Base-by-base conservation (phyloP, 169 alveolate species). In the Plasmodium ovale region DNA sequence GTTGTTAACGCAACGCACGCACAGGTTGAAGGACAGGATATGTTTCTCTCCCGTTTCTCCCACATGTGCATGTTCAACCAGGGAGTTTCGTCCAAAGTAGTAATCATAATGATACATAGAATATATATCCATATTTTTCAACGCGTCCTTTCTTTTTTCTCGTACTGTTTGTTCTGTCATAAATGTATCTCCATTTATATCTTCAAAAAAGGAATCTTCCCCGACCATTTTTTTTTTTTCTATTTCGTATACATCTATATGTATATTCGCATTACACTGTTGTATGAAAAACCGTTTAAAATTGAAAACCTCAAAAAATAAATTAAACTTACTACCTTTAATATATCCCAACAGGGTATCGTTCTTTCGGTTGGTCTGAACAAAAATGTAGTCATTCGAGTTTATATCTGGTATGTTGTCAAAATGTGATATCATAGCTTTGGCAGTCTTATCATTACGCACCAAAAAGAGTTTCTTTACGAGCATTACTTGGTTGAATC, bases 321-420 rank as follows among this genome's bases (percentile, higher is more conserved):
- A 64, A 82, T 82, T 82, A 67, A 21, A 82, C 31, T 82, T 82
- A 49, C 71, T 64, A 64, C 67, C 35, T 37, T 82, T 82, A 7
- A 82, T 51, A 69, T 82, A 82, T 37, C 90, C 90, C 29, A 82
- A 51, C n/a, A 82, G 44, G 6, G 67, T 37, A 23, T 82, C 90
- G 49, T 82, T 82, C 44, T 82, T 51, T 35, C 68, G 29, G 29
- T 82, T 82, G 21, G 90, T 82, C 71, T 82, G 90, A 19, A 82
- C 90, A 35, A 65, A 68, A 42, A 82, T 39, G 29, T 65, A 82
- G 16, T 82, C 90, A 16, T 53, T 82, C 19, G 84, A 69, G 35
- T 82, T 82, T 3, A 82, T 58, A 14, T 65, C 56, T 7, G 70
- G 85, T n/a, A 82, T 49, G n/a, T 68, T 35, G 23, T 82, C 84